These are phyloP conservation scores for Trametes sanguinea DNA, from an alignment of 768 basidiomycete genomes.

Conservation along the genomic window DNA sequence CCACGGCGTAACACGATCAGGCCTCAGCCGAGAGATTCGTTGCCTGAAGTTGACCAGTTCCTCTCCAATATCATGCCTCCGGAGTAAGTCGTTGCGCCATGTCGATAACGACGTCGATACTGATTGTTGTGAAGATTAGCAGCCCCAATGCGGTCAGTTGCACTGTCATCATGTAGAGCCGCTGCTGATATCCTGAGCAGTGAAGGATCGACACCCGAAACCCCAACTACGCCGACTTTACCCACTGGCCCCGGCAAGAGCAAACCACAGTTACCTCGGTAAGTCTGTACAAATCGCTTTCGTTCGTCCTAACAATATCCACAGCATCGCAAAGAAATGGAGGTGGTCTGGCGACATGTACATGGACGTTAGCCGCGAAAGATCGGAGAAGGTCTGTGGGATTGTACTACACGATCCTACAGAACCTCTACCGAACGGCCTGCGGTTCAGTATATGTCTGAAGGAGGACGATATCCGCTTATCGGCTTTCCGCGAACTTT, in stretches of 20 bases:
- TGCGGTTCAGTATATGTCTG: slow-evolving; percentile 53
- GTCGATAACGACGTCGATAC: background rate
- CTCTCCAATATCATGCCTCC: slow-evolving; percentile 43
- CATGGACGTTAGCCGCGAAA: slow-evolving; percentile 39
- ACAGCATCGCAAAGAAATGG: slow-evolving; percentile 62
- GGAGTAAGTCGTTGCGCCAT: slow-evolving; percentile 33
- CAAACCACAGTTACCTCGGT: slow-evolving; percentile 15
- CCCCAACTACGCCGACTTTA: slow-evolving; percentile 4
- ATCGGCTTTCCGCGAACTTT: slow-evolving; percentile 48
- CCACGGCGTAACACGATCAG: slow-evolving; percentile 1
- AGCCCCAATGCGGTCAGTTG: slow-evolving; percentile 29
- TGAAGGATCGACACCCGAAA: slow-evolving; percentile 4
- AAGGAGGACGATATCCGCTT: slow-evolving; percentile 45
- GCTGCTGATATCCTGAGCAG: background rate
- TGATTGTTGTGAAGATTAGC: slow-evolving; percentile 25
- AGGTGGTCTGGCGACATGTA: slow-evolving; percentile 64
- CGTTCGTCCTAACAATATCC: background rate
- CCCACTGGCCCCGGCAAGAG: background rate
- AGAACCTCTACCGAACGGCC: slow-evolving; percentile 41
- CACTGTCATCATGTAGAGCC: too few relatives aligned
- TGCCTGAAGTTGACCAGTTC: slow-evolving; percentile 38
- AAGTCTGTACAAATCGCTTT: background rate
- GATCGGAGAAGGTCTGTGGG: slow-evolving; percentile 49
- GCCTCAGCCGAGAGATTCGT: slow-evolving; percentile 8
- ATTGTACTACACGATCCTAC: slow-evolving; percentile 49